Evolutionary conservation across 1,284 basidiomycete species (phyloP).

Genomic region (Pyrrhoderma lamaoense): DNA sequence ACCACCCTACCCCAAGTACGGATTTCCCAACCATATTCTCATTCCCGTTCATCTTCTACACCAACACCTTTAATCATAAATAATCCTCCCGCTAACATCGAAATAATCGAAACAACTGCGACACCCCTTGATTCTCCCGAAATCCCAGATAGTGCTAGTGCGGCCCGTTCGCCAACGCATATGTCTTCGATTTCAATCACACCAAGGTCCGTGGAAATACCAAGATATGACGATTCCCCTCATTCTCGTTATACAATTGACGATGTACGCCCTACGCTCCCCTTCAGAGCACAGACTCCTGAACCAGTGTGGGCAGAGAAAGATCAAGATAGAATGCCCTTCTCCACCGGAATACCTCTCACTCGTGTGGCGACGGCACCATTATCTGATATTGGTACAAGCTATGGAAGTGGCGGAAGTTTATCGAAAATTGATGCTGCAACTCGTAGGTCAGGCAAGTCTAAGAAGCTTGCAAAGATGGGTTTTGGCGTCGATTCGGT

Average conservation of each 20-base stretch:
- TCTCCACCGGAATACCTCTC: slow-evolving; percentile 13
- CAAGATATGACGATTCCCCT: not conserved
- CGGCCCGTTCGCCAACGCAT: not conserved
- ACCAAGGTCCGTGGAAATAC: not conserved
- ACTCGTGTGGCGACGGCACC: slow-evolving; percentile 18
- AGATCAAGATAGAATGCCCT: not conserved
- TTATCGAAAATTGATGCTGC: not conserved
- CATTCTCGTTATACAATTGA: slow-evolving; percentile 6
- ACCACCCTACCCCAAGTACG: too few relatives aligned
- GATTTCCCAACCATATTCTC: not conserved
- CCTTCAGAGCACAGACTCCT: slow-evolving; percentile 11
- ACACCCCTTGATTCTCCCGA: slow-evolving; percentile 16
- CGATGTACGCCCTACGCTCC: slow-evolving; percentile 1
- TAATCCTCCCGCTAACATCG: slow-evolving; percentile 24
- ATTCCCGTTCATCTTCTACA: slow-evolving; percentile 3
- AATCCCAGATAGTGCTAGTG: slow-evolving; percentile 4
- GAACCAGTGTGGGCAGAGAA: slow-evolving; percentile 1
- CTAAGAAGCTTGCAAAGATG: slow-evolving; percentile 15
- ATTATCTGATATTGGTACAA: slow-evolving; percentile 4
- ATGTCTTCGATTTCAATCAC: not conserved
- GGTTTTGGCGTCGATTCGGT: slow-evolving; percentile 13
- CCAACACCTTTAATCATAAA: not conserved
- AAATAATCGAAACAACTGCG: slow-evolving; percentile 25
- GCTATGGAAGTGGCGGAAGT: not conserved
- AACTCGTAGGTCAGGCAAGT: slow-evolving; percentile 4